Evolutionary conservation across 2,329 filamentous ascomycete species (phyloP), one percentile per base, ranked within the genome.

Genomic region (Neophaeococcomyces aloes): DNA sequence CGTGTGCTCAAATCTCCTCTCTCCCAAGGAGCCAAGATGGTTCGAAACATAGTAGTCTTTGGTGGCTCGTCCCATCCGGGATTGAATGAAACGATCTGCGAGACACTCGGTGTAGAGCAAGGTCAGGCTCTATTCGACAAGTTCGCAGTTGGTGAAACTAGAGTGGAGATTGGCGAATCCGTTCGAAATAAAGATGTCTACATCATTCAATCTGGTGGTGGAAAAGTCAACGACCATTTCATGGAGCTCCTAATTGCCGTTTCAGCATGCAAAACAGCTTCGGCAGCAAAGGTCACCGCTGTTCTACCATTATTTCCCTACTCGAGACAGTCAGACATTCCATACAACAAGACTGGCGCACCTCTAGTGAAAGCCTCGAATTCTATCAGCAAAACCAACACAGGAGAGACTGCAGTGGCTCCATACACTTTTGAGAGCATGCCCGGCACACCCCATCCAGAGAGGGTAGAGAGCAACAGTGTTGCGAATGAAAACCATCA

Each of bases 111-210:
- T 56, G 79, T 98, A 43, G 81, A 86, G n/a, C 72, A 78, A 15
- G 86, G 86, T 55, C 81, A 87, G 59, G 83, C 89, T 55, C 79
- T 88, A 49, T 78, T 96, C 38, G 77, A 74, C 60, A 95, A 95
- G 68, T 98, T 98, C 70, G 86, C 87, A 25, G 86, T 91, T 41
- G 91, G 91, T 54, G 91, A 96, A 70, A 94, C 85, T 54, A 80
- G 89, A 44, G 89, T 94, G 51, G 91, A 96, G 66, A 94, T 98
- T 59, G 77, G 88, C 63, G 91, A 98, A 65, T 94, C 87, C 11
- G 91, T 98, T 40, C 83, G 91, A 56, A 91, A 86, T 56, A 98
- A 98, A 65, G 91, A 98, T 78, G 91, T 95, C 62, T 98, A 93
- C 69, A 95, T 96, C 61, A 86, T 98, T 58, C 89, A 96, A 66